Percentiles rank a stretch among this genome's conserved stretches.
These are phyloP conservation scores for Stachybotrys echinatus DNA, from an alignment of 2,329 filamentous ascomycete species.

Conservation along the genomic window DNA sequence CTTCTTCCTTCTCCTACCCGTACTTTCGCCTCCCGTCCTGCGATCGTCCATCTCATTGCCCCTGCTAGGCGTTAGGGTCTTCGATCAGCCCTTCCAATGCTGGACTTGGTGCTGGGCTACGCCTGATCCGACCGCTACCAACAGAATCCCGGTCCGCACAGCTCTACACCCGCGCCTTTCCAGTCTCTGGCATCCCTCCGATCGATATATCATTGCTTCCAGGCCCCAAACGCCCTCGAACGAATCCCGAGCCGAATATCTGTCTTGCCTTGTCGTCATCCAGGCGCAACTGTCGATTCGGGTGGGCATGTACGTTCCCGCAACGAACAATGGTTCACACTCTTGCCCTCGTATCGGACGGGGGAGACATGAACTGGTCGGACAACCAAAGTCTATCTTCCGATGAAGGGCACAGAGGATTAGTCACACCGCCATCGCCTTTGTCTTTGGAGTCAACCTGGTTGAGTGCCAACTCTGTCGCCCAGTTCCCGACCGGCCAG, in stretches of 20 bases:
- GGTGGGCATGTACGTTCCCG: conserved; percentile 34
- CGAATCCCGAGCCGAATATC: not conserved
- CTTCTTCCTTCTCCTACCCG: not conserved
- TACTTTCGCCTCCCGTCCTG: not conserved
- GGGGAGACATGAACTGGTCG: conserved; percentile 39
- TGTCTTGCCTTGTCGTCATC: not conserved
- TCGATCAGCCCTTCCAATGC: not conserved
- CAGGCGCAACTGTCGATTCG: too few relatives aligned
- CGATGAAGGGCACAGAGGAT: conserved; percentile 29
- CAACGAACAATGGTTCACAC: conserved; percentile 42
- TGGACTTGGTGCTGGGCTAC: not conserved
- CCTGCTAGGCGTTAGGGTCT: not conserved
- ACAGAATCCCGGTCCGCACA: not conserved
- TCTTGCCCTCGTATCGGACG: conserved; percentile 34
- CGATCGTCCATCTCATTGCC: not conserved
- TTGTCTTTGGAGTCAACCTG: conserved; percentile 25
- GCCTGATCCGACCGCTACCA: not conserved
- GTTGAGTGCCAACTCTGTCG: conserved; percentile 15
- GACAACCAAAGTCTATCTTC: conserved; percentile 39
- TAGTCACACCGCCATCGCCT: conserved; percentile 21
- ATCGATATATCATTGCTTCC: not conserved
- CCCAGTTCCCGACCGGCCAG: conserved; percentile 37
- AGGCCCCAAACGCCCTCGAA: not conserved
- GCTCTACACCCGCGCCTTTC: not conserved
- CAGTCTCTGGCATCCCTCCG: not conserved